Evolutionary conservation across 495 filamentous ascomycete genomes (phyloP), one percentile per base, ranked within the genome.

Genomic region (Penicillium atrosanguineum): DNA sequence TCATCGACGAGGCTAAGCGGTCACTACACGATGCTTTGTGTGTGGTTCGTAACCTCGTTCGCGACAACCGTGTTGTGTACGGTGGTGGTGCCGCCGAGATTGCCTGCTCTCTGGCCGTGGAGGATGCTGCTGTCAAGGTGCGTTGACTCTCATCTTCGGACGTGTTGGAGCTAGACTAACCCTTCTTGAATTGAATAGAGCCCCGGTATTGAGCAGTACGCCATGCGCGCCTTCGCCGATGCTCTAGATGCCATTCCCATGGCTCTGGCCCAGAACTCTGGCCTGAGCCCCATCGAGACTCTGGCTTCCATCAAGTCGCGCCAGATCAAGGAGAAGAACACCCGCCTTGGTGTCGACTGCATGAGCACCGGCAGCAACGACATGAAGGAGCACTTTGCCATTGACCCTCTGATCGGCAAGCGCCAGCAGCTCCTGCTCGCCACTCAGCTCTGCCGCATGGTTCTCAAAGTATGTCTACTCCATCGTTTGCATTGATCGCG

Each of bases 1-100:
- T 98, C 67, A 97, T 97, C 67, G 95, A 99, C 70, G 95, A 99
- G 70, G 95, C 94, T 42, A 96, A 96, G 79, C 87, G 95, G 59
- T 96, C 93, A 46, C 80, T 97, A 54, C 94, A 97, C 72, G 94
- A 99, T 71, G 94, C 94, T 37, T 84, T 99, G 43, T 99, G 94
- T 70, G 94, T 99, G 26, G 94, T 97, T 31, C 89, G 94, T 55
- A 99, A 99, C 71, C 79, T 99, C 18, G 93, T 99, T 39, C 83
- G 81, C 48, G 94, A 99, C 70, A 97, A 97, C 78, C 88, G 94
- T 50, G 88, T 99, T 31, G 94, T 99, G n/a, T 99, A 97, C 68
- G 94, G 94, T 55, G 94, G 94, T 59, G 94, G 95, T 65, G 90
- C 95, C 41, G 94, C 94, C 20, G 94, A 99, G 71, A 97, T 99